Evolutionary conservation across 768 basidiomycete species (phyloP).

Genomic region (Suillus hirtellus): DNA sequence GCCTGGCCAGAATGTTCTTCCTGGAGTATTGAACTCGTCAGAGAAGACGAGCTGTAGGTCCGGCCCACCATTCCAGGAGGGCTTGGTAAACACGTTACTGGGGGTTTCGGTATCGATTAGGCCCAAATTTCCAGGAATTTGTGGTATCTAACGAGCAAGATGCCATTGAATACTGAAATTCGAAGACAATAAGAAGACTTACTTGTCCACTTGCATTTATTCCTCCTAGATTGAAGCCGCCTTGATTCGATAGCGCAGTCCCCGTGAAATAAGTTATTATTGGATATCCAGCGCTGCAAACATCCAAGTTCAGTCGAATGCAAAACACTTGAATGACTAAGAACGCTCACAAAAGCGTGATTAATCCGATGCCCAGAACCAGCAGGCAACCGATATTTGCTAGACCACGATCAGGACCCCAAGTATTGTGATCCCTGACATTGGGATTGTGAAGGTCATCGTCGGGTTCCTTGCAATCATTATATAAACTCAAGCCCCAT

Average conservation of each 20-base stretch:
- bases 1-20: slow-evolving; percentile 76
- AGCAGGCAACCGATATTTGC: slow-evolving; percentile 72
- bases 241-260: slow-evolving; percentile 32
- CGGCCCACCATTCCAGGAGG: slow-evolving; percentile 60
- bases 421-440: slow-evolving; percentile 25
- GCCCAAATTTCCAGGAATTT: slow-evolving; percentile 53
- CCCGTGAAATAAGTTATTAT: slow-evolving; percentile 40
- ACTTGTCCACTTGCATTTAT: slow-evolving; percentile 76
- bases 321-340: neutral
- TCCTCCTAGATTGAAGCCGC: slow-evolving; percentile 64
- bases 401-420: slow-evolving; percentile 47
- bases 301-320: neutral
- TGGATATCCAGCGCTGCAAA: slow-evolving; percentile 45
- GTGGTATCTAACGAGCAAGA: slow-evolving; percentile 45
- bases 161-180: neutral
- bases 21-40: slow-evolving; percentile 79
- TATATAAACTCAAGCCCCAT: slow-evolving; percentile 64
- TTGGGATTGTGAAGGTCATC: slow-evolving; percentile 76
- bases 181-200: slow-evolving; percentile 18
- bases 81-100: slow-evolving; percentile 49
- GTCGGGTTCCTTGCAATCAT: slow-evolving; percentile 60
- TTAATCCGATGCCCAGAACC: slow-evolving; percentile 46
- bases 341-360: slow-evolving; percentile 61
- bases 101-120: slow-evolving; percentile 66
- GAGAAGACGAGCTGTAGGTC: slow-evolving; percentile 65